Evolutionary conservation across 2,329 filamentous ascomycete species (phyloP).

Genomic region (Juglanconis sp.): DNA sequence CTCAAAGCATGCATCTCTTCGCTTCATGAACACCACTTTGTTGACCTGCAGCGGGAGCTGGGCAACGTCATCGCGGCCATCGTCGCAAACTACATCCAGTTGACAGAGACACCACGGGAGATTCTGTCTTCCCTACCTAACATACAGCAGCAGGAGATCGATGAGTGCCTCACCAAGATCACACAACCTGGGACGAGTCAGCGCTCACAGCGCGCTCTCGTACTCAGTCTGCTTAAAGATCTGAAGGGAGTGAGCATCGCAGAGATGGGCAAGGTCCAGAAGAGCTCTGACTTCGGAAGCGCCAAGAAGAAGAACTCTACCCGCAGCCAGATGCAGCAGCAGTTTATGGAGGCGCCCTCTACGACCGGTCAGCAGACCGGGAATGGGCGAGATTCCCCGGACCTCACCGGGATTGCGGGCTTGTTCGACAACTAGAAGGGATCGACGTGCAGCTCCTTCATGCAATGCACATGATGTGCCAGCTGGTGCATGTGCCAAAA

Average conservation of each 20-base stretch:
- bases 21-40: constrained; percentile 93
- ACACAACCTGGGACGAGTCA: constrained; percentile 56
- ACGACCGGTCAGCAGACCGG: constrained; percentile 24
- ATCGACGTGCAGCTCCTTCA: background rate
- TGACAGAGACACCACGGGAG: constrained; percentile 67
- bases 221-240: constrained; percentile 81
- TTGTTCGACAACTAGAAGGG: constrained; percentile 37
- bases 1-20: constrained; percentile 86
- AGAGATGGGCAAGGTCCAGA: constrained; percentile 81
- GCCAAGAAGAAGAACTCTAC: constrained; percentile 15
- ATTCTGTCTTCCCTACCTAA: constrained; percentile 79
- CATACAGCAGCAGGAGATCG: constrained; percentile 66
- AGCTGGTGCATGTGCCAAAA: background rate
- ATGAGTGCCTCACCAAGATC: constrained; percentile 59
- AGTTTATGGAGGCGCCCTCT: constrained; percentile 59
- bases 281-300: constrained; percentile 33
- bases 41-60: constrained; percentile 90
- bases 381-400: constrained; percentile 35
- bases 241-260: constrained; percentile 89
- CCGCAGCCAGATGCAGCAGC: constrained; percentile 61
- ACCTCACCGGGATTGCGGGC: constrained; percentile 54
- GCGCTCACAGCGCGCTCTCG: constrained; percentile 75
- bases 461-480: background rate
- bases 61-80: constrained; percentile 85
- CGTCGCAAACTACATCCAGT: constrained; percentile 68